phyloP scores from a whole-genome alignment of 2,329 filamentous ascomycete species.

The Cercospora sojina region DNA sequence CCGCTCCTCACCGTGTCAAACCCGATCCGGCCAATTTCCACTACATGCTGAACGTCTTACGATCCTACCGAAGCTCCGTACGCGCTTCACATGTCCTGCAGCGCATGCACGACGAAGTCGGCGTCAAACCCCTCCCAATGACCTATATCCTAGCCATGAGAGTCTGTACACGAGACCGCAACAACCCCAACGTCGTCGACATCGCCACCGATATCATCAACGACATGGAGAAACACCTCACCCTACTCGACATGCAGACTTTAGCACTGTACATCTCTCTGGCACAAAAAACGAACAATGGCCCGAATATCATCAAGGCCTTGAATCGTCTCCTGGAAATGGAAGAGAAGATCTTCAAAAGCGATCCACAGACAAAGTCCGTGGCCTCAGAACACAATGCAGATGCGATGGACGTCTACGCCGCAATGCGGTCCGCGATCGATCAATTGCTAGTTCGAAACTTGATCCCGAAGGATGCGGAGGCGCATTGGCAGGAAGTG shows the following conservation, averaged over 20 bases:
- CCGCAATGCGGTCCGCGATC: slow-evolving; percentile 11
- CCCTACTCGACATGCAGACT: slow-evolving; percentile 52
- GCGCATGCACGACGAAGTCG: slow-evolving; percentile 31
- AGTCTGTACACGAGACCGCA: slow-evolving; percentile 71
- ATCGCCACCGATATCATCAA: slow-evolving; percentile 66
- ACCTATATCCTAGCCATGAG: slow-evolving; percentile 72
- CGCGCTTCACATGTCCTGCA: slow-evolving; percentile 61
- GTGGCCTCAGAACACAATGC: slow-evolving; percentile 7
- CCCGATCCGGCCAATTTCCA: slow-evolving; percentile 73
- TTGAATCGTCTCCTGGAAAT: slow-evolving; percentile 31
- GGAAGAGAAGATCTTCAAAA: slow-evolving; percentile 15
- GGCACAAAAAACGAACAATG: slow-evolving; percentile 47
- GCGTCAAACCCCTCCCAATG: slow-evolving; percentile 40
- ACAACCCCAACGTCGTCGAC: slow-evolving; percentile 67
- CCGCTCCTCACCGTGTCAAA: slow-evolving; percentile 55
- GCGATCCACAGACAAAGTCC: neutral
- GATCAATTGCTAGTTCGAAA: slow-evolving; percentile 31
- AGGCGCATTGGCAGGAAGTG: slow-evolving; percentile 24
- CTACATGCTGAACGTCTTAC: slow-evolving; percentile 66
- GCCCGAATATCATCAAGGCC: slow-evolving; percentile 30
- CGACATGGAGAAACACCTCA: slow-evolving; percentile 54
- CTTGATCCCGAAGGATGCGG: slow-evolving; percentile 25
- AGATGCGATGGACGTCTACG: slow-evolving; percentile 28
- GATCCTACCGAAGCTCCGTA: slow-evolving; percentile 63
- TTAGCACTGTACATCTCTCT: slow-evolving; percentile 59